These are phyloP conservation scores for Lasiosphaeria miniovina DNA, from an alignment of 495 filamentous ascomycete genomes.

Conservation along the genomic window DNA sequence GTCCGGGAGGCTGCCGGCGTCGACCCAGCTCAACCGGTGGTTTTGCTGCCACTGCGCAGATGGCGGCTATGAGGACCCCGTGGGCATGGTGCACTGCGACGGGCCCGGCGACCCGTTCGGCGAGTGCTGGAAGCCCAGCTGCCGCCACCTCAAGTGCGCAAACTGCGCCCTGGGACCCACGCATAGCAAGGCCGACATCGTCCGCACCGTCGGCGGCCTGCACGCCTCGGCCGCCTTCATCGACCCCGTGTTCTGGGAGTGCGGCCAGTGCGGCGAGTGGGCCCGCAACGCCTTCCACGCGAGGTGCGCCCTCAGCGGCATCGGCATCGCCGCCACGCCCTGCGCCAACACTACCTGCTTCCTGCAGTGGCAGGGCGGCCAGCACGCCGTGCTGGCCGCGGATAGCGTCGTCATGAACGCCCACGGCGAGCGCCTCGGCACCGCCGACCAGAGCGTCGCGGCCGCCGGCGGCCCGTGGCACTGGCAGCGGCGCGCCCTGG, in stretches of 20 bases:
- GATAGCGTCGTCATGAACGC: slow-evolving; percentile 26
- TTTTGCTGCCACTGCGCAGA: slow-evolving; percentile 28
- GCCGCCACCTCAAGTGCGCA: slow-evolving; percentile 21
- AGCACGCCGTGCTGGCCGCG: slow-evolving; percentile 7
- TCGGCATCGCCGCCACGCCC: slow-evolving; percentile 9
- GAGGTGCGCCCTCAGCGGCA: slow-evolving; percentile 6
- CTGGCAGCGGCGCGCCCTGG: slow-evolving; percentile 25
- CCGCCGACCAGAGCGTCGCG: slow-evolving; percentile 25
- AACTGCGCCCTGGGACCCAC: slow-evolving; percentile 19
- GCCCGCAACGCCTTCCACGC: slow-evolving; percentile 19
- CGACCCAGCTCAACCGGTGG: slow-evolving; percentile 27
- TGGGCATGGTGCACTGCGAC: slow-evolving; percentile 23
- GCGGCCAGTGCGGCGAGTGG: slow-evolving; percentile 29
- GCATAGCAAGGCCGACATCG: slow-evolving; percentile 3
- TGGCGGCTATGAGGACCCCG: slow-evolving; percentile 17
- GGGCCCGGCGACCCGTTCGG: too few species aligned
- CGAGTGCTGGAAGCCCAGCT: not conserved
- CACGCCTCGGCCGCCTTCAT: slow-evolving; percentile 21
- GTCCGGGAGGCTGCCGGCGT: not conserved
- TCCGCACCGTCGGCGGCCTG: slow-evolving; percentile 26
- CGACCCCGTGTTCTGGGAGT: slow-evolving; percentile 30
- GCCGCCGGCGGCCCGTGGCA: slow-evolving; percentile 27
- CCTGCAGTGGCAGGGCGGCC: not conserved
- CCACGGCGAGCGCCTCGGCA: slow-evolving; percentile 30
- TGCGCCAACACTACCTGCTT: not conserved